phyloP scores from a whole-genome alignment of 1,139 yeast species.

The Fermentozyma sake region DNA sequence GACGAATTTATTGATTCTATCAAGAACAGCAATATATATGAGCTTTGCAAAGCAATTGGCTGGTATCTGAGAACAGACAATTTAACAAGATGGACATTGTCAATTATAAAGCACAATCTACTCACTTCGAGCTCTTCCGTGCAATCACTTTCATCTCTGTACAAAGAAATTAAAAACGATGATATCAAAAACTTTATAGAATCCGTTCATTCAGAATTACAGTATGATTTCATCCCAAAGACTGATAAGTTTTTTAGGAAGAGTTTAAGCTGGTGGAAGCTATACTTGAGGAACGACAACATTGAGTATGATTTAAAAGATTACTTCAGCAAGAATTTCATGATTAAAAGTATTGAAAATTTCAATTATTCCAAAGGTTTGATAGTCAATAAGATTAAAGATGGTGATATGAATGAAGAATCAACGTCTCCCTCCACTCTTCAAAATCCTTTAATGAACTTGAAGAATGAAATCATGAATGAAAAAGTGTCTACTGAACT shows the following conservation, averaged over 20 bases:
- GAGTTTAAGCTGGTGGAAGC: constrained; percentile 41
- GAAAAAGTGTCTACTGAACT: constrained; percentile 26
- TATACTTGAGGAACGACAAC: constrained; percentile 42
- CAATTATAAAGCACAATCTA: constrained; percentile 15
- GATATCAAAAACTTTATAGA: constrained; percentile 29
- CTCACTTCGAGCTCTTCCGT: constrained; percentile 1
- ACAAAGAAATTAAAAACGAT: constrained; percentile 9
- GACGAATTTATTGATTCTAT: constrained; percentile 25
- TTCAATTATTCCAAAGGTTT: constrained; percentile 38
- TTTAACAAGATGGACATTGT: constrained; percentile 22
- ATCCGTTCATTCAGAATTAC: constrained; percentile 36
- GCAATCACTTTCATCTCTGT: constrained; percentile 6
- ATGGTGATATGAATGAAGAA: constrained; percentile 19
- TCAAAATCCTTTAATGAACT: constrained; percentile 29
- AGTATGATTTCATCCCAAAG: constrained; percentile 29
- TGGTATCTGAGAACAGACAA: constrained; percentile 23
- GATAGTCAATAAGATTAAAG: constrained; percentile 16
- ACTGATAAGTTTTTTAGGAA: constrained; percentile 26
- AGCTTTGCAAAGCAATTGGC: constrained; percentile 28
- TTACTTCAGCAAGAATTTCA: constrained; percentile 30
- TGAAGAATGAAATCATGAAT: constrained; percentile 29
- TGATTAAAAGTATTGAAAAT: constrained; percentile 37
- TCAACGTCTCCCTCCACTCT: constrained; percentile 3
- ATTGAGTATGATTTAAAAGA: constrained; percentile 45
- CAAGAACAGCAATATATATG: constrained; percentile 34